Conservation (phyloP, 129 eudicot species). For the Helianthus tuberosus region DNA sequence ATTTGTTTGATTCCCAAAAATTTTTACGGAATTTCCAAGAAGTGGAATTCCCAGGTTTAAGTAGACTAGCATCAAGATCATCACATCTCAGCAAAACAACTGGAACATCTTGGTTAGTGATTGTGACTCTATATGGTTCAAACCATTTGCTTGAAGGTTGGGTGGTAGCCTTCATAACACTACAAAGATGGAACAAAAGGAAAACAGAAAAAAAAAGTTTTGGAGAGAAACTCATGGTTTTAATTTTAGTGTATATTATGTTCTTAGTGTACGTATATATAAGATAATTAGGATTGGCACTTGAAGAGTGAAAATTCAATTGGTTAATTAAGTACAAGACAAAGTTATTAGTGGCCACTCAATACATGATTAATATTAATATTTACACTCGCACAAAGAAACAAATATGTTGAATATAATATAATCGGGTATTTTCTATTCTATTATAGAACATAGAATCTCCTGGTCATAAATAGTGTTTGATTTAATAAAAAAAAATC, state of each 20-base stretch:
- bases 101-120: slow-evolving; percentile 5
- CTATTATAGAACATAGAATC: no score
- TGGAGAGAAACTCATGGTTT: neutral
- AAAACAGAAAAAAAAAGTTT: neutral
- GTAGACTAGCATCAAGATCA: neutral
- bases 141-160: slow-evolving; percentile 23
- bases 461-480: no score
- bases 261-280: neutral
- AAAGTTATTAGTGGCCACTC: no score
- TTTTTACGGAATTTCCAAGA: slow-evolving; percentile 25
- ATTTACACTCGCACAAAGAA: no score
- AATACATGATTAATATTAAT: no score
- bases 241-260: neutral
- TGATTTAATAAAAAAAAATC: no score
- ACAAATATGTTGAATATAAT: no score
- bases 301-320: neutral
- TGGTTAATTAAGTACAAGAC: no score
- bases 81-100: neutral
- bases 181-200: neutral
- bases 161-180: neutral
- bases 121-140: slow-evolving; percentile 17
- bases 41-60: neutral
- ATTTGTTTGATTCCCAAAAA: neutral
- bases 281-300: neutral
- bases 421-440: no score